Evolutionary conservation across 169 alveolate species (phyloP).

Genomic region (Plasmodium gaboni): DNA sequence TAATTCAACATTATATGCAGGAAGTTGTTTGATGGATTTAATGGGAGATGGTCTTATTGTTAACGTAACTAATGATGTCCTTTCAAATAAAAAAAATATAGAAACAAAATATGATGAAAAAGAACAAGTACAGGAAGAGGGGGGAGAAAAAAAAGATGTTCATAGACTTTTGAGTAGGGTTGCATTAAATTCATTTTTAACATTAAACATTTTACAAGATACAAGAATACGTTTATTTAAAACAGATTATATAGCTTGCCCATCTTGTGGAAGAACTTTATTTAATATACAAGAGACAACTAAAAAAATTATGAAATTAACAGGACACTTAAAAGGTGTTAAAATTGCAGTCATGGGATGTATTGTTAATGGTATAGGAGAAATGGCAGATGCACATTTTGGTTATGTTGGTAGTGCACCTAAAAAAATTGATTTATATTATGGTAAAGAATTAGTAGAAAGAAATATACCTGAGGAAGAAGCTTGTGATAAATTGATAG

Average conservation of each 20-base stretch:
- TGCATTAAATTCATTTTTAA: constrained; percentile 49
- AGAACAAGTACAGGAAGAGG: background rate
- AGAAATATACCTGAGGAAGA: constrained; percentile 87
- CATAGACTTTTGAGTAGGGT: constrained; percentile 16
- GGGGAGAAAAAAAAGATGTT: background rate
- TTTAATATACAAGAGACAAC: constrained; percentile 89
- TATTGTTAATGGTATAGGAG: constrained; percentile 93
- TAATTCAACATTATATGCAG: constrained; percentile 51
- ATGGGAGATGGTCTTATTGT: constrained; percentile 70
- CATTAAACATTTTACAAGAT: constrained; percentile 80
- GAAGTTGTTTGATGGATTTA: constrained; percentile 65
- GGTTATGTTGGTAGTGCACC: constrained; percentile 92
- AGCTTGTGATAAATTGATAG: constrained; percentile 86
- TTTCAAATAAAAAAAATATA: background rate
- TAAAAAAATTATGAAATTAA: constrained; percentile 83
- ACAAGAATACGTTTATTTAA: constrained; percentile 89
- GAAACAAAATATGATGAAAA: background rate
- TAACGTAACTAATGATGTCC: constrained; percentile 22
- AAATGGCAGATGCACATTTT: constrained; percentile 94
- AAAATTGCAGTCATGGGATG: constrained; percentile 93
- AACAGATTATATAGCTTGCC: constrained; percentile 92
- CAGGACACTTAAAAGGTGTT: constrained; percentile 92
- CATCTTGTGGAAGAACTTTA: constrained; percentile 92
- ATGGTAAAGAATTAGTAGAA: constrained; percentile 86
- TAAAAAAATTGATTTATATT: constrained; percentile 89